Evolutionary conservation across 106 monocot genomes (phyloP).

Genomic region (Platanthera guangdongensis): DNA sequence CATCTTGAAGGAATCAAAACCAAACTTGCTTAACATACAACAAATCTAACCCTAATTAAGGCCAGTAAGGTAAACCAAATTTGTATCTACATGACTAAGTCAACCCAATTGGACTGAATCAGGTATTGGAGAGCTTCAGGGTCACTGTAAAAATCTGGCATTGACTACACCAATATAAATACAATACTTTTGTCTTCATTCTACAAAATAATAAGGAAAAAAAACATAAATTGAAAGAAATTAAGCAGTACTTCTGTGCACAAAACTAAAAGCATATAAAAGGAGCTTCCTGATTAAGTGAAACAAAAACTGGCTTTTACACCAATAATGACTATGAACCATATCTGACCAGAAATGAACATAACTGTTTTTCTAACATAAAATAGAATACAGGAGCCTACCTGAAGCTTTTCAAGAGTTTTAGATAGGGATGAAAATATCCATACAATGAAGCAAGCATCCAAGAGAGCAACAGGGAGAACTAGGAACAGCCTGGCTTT

Average conservation of each 20-base stretch:
- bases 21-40: too few species aligned
- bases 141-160: too few species aligned
- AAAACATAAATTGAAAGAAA: neutral
- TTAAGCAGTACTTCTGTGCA: neutral
- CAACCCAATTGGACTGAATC: too few species aligned
- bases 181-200: too few species aligned
- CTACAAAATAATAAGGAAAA: neutral
- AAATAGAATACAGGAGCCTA: conserved; percentile 19
- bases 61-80: too few species aligned
- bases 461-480: conserved; percentile 82
- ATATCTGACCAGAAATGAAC: neutral
- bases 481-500: conserved; percentile 88
- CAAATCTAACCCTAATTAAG: too few species aligned
- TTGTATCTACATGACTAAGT: too few species aligned
- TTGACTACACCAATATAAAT: too few species aligned
- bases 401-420: conserved; percentile 97
- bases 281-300: neutral
- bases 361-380: neutral
- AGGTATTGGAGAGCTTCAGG: too few species aligned
- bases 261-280: neutral
- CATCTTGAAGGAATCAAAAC: too few species aligned
- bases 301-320: neutral
- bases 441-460: conserved; percentile 92
- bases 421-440: conserved; percentile 95
- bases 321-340: neutral